Base-by-base conservation (phyloP, 1,284 basidiomycete genomes). In the Apiotrichum mycotoxinovorans region DNA sequence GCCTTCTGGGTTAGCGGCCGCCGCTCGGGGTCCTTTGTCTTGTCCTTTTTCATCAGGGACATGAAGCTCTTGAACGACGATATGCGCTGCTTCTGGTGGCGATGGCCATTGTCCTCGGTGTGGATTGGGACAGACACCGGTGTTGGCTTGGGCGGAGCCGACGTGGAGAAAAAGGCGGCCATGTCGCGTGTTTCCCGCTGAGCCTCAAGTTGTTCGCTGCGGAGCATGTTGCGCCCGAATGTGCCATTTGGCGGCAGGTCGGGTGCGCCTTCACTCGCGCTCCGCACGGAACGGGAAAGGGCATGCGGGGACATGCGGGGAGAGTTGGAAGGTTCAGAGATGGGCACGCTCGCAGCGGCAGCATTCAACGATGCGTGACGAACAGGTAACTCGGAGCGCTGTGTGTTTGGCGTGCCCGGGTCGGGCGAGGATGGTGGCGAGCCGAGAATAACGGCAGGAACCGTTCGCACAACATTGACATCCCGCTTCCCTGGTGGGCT, bases 401-500 rank as follows among this genome's bases (percentile, higher is more conserved):
- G 9, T 26, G 42, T 26, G 42, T 18, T 38, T 35, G 35, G 48
- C 18, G 26, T 33, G 25, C 42, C 40, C n/a, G 38, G 20, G 33
- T 48, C 33, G 10, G 20, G 33, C 20, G 46, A 25, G 12, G 46
- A 37, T 15, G 46, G 9, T 3, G 70, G 66, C 0, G 70, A 58
- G 23, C 65, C 70, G n/a, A 74, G 60, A 10, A 74, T 66, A 15
- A 74, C 66, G 15, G 72, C 72, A 0, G 71, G 72, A 1, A 70
- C 71, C 1, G 66, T 67, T 23, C 70, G 53, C 41, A 57, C 60
- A 8, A 41, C 25, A 5, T 20, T 15, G 14, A 41, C 7, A 54
- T 14, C 65, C 35, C 18, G 44, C 4, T 26, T 20, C 4, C 27
- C 27, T 3, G 11, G 4, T 1, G 15, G 18, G 2, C 41, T 35